Evolutionary conservation across 1,284 basidiomycete genomes (phyloP).

Genomic region (Schizophyllum amplum): DNA sequence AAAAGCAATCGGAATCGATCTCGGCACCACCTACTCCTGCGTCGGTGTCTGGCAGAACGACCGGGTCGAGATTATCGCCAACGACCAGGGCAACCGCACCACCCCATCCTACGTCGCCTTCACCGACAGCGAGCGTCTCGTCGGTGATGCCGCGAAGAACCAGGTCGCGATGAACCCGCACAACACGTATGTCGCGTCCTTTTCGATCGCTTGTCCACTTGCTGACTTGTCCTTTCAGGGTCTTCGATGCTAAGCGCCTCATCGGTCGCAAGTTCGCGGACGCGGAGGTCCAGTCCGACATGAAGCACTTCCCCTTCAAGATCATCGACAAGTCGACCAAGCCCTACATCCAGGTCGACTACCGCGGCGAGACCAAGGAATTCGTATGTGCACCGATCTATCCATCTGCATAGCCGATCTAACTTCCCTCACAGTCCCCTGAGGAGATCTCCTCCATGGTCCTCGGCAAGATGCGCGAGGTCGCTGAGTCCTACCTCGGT

Average conservation of each 20-base stretch:
- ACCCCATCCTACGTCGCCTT: slow-evolving; percentile 94
- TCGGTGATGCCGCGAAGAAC: slow-evolving; percentile 95
- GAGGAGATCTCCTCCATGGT: slow-evolving; percentile 99
- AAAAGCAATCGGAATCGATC: slow-evolving; percentile 92
- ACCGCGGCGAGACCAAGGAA: slow-evolving; percentile 87
- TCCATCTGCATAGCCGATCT: slow-evolving; percentile 4
- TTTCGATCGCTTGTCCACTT: slow-evolving; percentile 10
- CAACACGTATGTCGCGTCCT: slow-evolving; percentile 46
- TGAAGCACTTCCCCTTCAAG: slow-evolving; percentile 95
- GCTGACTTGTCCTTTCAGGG: slow-evolving; percentile 21
- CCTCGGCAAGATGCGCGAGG: slow-evolving; percentile 97
- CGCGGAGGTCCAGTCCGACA: slow-evolving; percentile 86
- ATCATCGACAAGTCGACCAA: slow-evolving; percentile 79
- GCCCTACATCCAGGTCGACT: slow-evolving; percentile 84
- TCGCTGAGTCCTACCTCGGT: slow-evolving; percentile 95
- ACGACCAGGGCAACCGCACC: slow-evolving; percentile 97
- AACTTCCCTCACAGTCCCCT: slow-evolving; percentile 53
- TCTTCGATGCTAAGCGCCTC: slow-evolving; percentile 87
- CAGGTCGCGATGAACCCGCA: slow-evolving; percentile 85
- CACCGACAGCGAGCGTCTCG: slow-evolving; percentile 89
- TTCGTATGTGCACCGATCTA: slow-evolving; percentile 57
- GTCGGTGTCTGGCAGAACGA: slow-evolving; percentile 98
- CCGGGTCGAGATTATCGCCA: slow-evolving; percentile 96
- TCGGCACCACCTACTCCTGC: slow-evolving; percentile 28
- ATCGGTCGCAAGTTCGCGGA: slow-evolving; percentile 85